A percentile compares a stretch with the other conserved stretches of the same genome.
Evolutionary conservation across 78 protist species (phyloP).

Genomic region (Dictyostelium intermedium): DNA sequence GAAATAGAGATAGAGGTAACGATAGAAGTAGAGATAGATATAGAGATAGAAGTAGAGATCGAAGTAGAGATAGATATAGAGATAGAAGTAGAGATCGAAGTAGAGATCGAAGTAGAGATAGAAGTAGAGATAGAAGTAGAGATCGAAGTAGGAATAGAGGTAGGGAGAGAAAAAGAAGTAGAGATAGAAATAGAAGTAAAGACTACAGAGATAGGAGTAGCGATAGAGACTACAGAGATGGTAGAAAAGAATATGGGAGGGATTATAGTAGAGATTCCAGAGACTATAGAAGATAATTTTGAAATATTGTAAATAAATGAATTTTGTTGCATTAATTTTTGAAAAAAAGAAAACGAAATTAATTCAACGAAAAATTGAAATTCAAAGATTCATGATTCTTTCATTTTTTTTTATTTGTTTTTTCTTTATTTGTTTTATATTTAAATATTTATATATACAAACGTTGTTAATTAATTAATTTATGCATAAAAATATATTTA

Average conservation of each 20-base stretch:
- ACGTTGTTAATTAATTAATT: too few species aligned
- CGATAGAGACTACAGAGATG: not conserved
- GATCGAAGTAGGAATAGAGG: slow-evolving; percentile 16
- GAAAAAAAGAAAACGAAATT: too few species aligned
- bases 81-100: not conserved
- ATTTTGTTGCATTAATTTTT: too few species aligned
- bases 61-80: not conserved
- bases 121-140: not conserved
- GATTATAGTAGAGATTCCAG: not conserved
- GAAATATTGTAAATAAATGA: too few species aligned
- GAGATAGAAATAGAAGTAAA: not conserved
- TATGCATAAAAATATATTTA: too few species aligned
- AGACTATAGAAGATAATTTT: not conserved
- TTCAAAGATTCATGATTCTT: not conserved
- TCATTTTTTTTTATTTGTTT: not conserved
- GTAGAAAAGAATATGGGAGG: not conserved
- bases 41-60: not conserved
- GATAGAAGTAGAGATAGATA: not conserved
- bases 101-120: not conserved
- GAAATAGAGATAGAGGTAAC: not conserved
- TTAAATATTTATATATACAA: too few species aligned
- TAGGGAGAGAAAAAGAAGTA: not conserved
- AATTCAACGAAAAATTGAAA: not conserved
- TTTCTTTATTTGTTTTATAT: not conserved
- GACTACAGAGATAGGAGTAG: slow-evolving; percentile 5